A percentile compares a stretch with the other conserved stretches of the same genome.
Conservation (phyloP, 192 early-diverging fungal genomes). For the Linnemannia schmuckeri region DNA sequence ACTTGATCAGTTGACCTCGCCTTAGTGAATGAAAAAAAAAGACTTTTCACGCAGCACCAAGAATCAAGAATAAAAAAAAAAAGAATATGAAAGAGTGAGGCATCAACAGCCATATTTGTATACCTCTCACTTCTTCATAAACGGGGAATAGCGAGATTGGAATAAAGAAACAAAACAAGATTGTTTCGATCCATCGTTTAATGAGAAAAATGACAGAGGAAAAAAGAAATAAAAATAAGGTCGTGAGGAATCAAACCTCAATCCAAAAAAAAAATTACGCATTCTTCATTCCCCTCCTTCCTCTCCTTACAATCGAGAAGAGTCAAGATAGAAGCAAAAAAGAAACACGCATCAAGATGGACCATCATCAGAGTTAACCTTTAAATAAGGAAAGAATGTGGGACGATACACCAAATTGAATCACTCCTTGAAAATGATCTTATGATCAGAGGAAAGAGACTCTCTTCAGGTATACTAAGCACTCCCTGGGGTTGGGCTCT, state of each 20-base stretch:
- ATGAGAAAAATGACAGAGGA: neutral
- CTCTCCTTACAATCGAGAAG: neutral
- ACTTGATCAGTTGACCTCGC: no score
- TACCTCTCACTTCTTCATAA: no score
- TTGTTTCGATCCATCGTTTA: no score
- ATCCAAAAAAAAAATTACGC: neutral
- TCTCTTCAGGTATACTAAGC: constrained; percentile 14
- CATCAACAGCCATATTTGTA: no score
- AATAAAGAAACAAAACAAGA: no score
- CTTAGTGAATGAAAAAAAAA: no score
- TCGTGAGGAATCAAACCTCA: constrained; percentile 47
- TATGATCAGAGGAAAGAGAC: constrained; percentile 1
- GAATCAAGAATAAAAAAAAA: no score
- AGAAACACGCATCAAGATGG: neutral
- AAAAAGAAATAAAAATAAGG: constrained; percentile 2
- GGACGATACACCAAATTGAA: constrained; percentile 35
- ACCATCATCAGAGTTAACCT: constrained; percentile 42
- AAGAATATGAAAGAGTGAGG: no score
- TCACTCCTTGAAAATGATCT: constrained; percentile 2
- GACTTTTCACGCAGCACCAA: no score
- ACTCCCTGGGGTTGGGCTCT: constrained; percentile 45
- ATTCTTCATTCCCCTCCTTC: neutral
- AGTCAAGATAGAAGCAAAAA: neutral
- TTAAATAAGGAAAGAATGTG: constrained; percentile 21
- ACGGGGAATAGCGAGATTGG: no score